Evolutionary conservation across 306 rosid species (phyloP).

Genomic region (Astragalus glycyphyllos): DNA sequence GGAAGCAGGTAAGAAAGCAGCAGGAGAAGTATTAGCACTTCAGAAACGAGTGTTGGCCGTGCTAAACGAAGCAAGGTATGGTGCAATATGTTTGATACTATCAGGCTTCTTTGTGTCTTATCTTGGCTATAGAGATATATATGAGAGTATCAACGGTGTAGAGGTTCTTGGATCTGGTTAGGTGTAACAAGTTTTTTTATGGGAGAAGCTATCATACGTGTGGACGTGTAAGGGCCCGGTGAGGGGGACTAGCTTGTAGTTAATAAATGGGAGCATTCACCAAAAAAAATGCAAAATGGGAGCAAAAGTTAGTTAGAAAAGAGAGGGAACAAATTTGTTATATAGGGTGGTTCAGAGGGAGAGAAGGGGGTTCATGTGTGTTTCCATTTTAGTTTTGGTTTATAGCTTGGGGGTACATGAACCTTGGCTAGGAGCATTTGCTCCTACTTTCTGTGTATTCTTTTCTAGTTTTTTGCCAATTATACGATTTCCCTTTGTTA

Average conservation of each 20-base stretch:
- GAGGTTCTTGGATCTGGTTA: slow-evolving; percentile 5
- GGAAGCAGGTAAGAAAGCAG: slow-evolving; percentile 89
- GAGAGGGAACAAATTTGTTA: not conserved
- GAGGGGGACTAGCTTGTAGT: not conserved
- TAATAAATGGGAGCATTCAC: not conserved
- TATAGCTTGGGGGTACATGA: too few species aligned
- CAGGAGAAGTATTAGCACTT: slow-evolving; percentile 92
- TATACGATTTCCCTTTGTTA: too few species aligned
- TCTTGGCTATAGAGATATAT: slow-evolving; percentile 27
- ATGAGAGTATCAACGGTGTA: not conserved
- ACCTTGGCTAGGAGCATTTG: too few species aligned
- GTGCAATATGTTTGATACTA: slow-evolving; percentile 29
- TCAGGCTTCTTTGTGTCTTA: slow-evolving; percentile 3
- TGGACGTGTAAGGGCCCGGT: not conserved
- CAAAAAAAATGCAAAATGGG: too few species aligned
- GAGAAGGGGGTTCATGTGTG: too few species aligned
- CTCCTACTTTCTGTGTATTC: too few species aligned
- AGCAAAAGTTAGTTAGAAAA: not conserved
- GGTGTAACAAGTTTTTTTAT: too few species aligned
- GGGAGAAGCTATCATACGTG: too few species aligned
- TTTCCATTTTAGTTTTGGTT: too few species aligned
- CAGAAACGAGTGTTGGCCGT: slow-evolving; percentile 85
- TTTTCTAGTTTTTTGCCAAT: too few species aligned
- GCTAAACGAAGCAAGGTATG: slow-evolving; percentile 84
- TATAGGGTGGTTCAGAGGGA: not conserved